Base-by-base conservation (phyloP, 1,139 yeast genomes). In the Candida tunisiensis region DNA sequence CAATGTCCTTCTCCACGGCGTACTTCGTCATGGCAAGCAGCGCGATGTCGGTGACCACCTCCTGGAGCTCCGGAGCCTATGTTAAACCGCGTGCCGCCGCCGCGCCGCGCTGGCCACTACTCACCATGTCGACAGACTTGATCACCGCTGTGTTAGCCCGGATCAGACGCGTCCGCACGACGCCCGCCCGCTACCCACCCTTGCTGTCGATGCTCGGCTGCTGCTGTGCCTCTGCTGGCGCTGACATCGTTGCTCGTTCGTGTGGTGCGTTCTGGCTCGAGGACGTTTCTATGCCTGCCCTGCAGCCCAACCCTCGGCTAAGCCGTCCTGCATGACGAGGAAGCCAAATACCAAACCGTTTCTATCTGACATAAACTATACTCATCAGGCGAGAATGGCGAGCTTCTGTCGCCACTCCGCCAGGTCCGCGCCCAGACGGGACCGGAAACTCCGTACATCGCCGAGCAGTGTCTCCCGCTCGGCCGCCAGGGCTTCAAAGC, bases 1-100 rank as follows among this genome's bases (percentile, higher is more conserved):
- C 95, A 25, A 82, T 63, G 37, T 85, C 95, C 38, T 55, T 56
- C 30, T 61, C 64, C 19, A 63, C 47, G 3, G 79, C 70, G 35
- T 65, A 67, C 31, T 58, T 50, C 8, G 74, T 62, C 35, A 75
- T 52, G 28, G 74, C 75, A 32, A 69, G 63, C 19, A 74, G 62
- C 25, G 67, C 65, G 28, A 49, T 34, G 16, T 42, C 50, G 23
- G 44, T 37, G 13, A 47, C 49, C n/a, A 35, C 36, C 13, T 35
- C 35, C 28, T 49, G 51, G 49, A 46, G 42, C 25, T 45, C 53
- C 10, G 42, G 51, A 12, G 48, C 33, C 51, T 47, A 21, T 11
- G 15, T 11, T 16, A 5, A 10, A 10, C 15, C 18, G 17, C 15
- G 10, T 14, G 6, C 6, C 19, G 6, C 14, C 11, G 13, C 16